A percentile compares a stretch with the other conserved stretches of the same genome.
Evolutionary conservation across 768 basidiomycete genomes (phyloP).

Genomic region (Mycena latifolia): DNA sequence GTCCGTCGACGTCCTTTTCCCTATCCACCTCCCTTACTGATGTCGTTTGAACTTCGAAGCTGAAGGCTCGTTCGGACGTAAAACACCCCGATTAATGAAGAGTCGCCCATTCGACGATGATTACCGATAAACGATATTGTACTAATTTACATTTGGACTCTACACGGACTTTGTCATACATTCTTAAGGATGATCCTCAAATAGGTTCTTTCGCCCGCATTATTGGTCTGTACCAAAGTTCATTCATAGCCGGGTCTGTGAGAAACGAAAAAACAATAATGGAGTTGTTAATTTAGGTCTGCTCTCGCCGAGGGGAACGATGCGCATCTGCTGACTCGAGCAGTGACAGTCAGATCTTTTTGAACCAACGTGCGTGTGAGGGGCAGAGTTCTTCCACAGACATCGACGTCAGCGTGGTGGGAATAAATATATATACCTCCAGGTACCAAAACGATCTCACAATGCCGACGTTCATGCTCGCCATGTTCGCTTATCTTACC

Average conservation of each 20-base stretch:
- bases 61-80: conserved; percentile 40
- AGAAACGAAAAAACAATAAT: conserved; percentile 28
- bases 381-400: too few relatives aligned
- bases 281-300: too few relatives aligned
- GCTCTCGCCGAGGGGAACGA: neutral
- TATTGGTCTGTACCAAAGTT: too few relatives aligned
- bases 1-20: conserved; percentile 29
- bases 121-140: conserved; percentile 26
- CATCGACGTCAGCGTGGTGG: conserved; percentile 13
- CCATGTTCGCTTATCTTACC: neutral
- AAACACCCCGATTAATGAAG: conserved; percentile 36
- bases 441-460: neutral
- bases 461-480: neutral
- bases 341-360: neutral
- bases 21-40: conserved; percentile 20
- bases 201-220: too few relatives aligned
- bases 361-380: neutral
- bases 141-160: conserved; percentile 18
- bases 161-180: conserved; percentile 26
- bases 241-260: too few relatives aligned
- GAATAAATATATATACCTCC: neutral
- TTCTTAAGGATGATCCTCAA: too few relatives aligned
- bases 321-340: too few relatives aligned
- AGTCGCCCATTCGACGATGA: conserved; percentile 27
- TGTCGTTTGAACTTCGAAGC: conserved; percentile 37